Base-by-base conservation (phyloP, 768 basidiomycete genomes). In the Calocybe cyanea region DNA sequence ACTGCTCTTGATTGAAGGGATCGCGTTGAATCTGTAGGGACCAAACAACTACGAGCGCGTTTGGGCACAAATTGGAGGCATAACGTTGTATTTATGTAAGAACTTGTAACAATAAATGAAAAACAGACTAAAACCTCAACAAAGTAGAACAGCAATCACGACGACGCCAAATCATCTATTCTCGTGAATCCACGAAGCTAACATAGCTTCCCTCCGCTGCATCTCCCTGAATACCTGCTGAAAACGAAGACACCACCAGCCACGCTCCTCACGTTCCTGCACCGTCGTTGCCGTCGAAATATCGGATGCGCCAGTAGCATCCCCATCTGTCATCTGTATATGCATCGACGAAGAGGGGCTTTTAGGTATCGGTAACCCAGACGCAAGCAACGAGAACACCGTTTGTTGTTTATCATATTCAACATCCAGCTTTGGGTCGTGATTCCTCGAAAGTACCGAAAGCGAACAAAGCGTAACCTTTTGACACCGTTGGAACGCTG, bases 211-310 rank as follows among this genome's bases (percentile, higher is more conserved):
- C 39, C 60, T 57, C 17, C 63, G 52, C 48, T 76, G 75, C 53
- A 82, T 57, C 57, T 86, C 85, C 43, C 62, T 53, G 44, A 64
- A 62, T 10, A 65, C 60, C 42, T 67, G 64, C 53, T 79, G 78
- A 52, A 87, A 85, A 36, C 83, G 65, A 33, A 80, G 53, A 10
- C 78, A 70, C 87, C 87, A 89, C 83, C 84, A 88, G 3, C 77
- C 81, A 0, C 86, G 69, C 50, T 87, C 83, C 56, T 86, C 83
- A 19, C 81, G 60, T 51, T 87, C 87, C 40, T 69, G 66, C 25
- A 28, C 25, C 11, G 25, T 28, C 32, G 69, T 65, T 9, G 45
- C 31, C 31, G n/a, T 51, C 20, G 45, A 52, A 18, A 57, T 31
- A 10, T 66, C 57, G 3, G 38, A 47, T 5, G 30, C 41, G 18